Conservation (phyloP, 2,329 filamentous ascomycete genomes). For the Coleophoma crateriformis region DNA sequence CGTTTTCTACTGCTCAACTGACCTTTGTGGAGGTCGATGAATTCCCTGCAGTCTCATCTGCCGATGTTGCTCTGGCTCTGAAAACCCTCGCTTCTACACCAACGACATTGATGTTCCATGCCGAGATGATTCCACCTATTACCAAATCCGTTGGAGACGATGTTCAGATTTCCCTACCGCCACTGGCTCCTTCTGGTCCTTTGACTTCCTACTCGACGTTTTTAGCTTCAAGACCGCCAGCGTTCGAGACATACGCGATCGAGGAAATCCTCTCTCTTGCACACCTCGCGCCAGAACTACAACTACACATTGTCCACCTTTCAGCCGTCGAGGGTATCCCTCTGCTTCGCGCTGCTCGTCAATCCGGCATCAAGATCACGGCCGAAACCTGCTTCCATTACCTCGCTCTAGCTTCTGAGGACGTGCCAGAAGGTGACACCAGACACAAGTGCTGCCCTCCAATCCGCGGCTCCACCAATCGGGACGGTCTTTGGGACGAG, state of each 20-base stretch:
- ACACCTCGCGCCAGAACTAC: conserved; percentile 71
- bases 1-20: conserved; percentile 12
- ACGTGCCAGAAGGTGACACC: conserved; percentile 62
- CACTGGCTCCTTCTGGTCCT: conserved; percentile 64
- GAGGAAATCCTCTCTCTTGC: conserved; percentile 80
- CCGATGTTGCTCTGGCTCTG: conserved; percentile 78
- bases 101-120: conserved; percentile 98
- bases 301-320: conserved; percentile 80
- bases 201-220: conserved; percentile 83
- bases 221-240: conserved; percentile 80
- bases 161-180: conserved; percentile 63
- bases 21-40: conserved; percentile 67
- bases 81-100: conserved; percentile 70
- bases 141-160: conserved; percentile 73
- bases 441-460: conserved; percentile 71
- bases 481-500: conserved; percentile 70
- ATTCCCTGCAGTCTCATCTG: conserved; percentile 82
- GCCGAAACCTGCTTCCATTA: conserved; percentile 78
- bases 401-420: conserved; percentile 61
- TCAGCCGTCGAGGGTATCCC: conserved; percentile 65
- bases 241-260: conserved; percentile 88
- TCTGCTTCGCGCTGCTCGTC: conserved; percentile 55
- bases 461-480: conserved; percentile 60
- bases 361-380: conserved; percentile 61
- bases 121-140: conserved; percentile 94